phyloP scores from a whole-genome alignment of 495 filamentous ascomycete genomes.

The Neurospora terricola region DNA sequence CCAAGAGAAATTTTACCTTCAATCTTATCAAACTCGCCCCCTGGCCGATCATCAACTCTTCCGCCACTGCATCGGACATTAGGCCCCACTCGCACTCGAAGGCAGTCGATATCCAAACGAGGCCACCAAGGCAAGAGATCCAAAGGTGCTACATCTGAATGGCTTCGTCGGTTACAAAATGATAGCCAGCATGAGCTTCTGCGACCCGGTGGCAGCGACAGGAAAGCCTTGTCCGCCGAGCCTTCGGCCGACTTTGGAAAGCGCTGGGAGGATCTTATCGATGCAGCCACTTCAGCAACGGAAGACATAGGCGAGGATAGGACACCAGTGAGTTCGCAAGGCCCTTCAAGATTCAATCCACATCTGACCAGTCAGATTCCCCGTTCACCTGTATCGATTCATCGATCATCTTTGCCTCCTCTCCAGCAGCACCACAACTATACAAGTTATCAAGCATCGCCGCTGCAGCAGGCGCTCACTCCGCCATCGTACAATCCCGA shows the following conservation, averaged over 20 bases:
- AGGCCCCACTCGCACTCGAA: conserved; percentile 60
- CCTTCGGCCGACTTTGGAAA: conserved; percentile 70
- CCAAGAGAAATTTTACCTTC: conserved; percentile 68
- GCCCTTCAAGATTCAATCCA: conserved; percentile 24
- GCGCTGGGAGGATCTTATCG: conserved; percentile 89
- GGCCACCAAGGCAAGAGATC: conserved; percentile 71
- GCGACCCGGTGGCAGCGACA: conserved; percentile 60
- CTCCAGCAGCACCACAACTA: conserved; percentile 45
- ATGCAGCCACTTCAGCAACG: conserved; percentile 74
- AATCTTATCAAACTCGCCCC: conserved; percentile 69
- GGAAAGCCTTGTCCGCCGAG: conserved; percentile 79
- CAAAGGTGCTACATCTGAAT: conserved; percentile 42
- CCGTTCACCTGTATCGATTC: conserved; percentile 55
- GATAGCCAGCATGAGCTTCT: conserved; percentile 32
- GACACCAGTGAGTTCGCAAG: conserved; percentile 55
- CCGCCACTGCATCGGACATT: conserved; percentile 62
- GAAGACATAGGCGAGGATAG: conserved; percentile 84
- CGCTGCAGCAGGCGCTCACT: conserved; percentile 75
- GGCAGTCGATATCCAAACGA: conserved; percentile 71
- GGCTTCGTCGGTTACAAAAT: conserved; percentile 41
- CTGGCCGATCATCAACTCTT: conserved; percentile 76
- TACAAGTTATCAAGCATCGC: conserved; percentile 74
- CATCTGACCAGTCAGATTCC: conserved; percentile 47
- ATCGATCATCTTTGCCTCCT: conserved; percentile 73
- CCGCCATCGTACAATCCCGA: conserved; percentile 61